These are phyloP conservation scores for Austroboletus novae-zelandiae DNA, from an alignment of 1,284 basidiomycete genomes.

Conservation along the genomic window DNA sequence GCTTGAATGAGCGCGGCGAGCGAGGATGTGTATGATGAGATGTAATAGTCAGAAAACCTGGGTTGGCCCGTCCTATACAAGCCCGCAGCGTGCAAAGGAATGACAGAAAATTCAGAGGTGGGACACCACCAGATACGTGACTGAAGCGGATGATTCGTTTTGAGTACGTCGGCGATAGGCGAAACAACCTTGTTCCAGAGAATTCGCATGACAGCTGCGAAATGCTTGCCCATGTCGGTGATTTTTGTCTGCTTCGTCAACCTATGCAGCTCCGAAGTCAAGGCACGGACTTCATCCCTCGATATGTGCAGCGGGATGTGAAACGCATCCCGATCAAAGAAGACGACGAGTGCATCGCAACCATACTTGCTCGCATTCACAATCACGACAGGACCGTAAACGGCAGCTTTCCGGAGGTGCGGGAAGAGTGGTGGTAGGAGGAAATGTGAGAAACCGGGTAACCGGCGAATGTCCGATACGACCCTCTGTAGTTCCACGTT, in stretches of 20 bases:
- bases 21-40: no score
- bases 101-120: no score
- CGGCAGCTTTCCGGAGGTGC: neutral
- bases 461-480: neutral
- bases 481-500: neutral
- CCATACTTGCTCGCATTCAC: neutral
- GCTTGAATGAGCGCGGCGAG: constrained; percentile 9
- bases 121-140: no score
- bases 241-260: neutral
- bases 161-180: constrained; percentile 20
- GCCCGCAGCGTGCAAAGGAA: no score
- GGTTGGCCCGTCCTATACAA: no score
- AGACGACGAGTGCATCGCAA: neutral
- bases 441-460: neutral
- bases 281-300: neutral
- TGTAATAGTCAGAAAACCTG: no score
- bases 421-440: neutral
- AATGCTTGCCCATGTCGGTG: neutral
- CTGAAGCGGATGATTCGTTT: neutral
- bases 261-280: neutral
- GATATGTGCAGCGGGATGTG: neutral
- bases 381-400: neutral
- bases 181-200: constrained; percentile 27
- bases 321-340: neutral
- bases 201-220: constrained; percentile 8